These are phyloP conservation scores for Blastobotrys malaysiensis DNA, from an alignment of 1,139 yeast species.

Conservation along the genomic window DNA sequence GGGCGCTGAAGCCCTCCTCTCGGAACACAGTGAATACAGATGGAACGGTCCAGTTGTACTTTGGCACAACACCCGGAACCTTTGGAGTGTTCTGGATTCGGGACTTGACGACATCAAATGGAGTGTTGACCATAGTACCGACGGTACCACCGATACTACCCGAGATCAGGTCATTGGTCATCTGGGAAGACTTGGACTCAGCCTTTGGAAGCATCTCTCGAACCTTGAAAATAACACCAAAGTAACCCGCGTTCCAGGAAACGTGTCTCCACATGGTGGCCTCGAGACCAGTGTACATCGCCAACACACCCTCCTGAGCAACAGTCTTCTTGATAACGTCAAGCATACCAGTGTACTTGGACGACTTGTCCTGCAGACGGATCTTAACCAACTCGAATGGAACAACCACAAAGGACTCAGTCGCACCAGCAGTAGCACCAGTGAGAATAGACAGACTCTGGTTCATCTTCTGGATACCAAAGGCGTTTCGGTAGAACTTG, in stretches of 20 bases:
- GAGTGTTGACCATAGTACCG: constrained; percentile 91
- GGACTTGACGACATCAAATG: constrained; percentile 96
- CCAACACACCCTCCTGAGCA: constrained; percentile 68
- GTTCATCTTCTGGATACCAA: constrained; percentile 65
- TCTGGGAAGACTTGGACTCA: constrained; percentile 60
- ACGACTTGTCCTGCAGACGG: constrained; percentile 82
- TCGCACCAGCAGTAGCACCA: constrained; percentile 98
- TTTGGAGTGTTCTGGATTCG: constrained; percentile 88
- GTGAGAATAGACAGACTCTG: constrained; percentile 85
- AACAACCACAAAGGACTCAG: constrained; percentile 92
- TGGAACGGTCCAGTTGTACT: constrained; percentile 91
- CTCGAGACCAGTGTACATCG: constrained; percentile 91
- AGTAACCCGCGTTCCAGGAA: constrained; percentile 97
- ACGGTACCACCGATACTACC: constrained; percentile 96
- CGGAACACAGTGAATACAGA: constrained; percentile 66
- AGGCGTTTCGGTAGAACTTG: constrained; percentile 64
- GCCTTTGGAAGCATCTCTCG: constrained; percentile 77
- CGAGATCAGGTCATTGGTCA: constrained; percentile 79
- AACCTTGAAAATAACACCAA: constrained; percentile 89
- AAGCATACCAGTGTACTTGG: constrained; percentile 77
- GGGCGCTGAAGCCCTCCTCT: constrained; percentile 76
- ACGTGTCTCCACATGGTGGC: constrained; percentile 97
- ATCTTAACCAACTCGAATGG: constrained; percentile 88
- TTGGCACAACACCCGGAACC: constrained; percentile 55
- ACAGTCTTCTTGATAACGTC: constrained; percentile 76